Conservation (phyloP, 139 green algal species). For the Chlamydomonas applanata region DNA sequence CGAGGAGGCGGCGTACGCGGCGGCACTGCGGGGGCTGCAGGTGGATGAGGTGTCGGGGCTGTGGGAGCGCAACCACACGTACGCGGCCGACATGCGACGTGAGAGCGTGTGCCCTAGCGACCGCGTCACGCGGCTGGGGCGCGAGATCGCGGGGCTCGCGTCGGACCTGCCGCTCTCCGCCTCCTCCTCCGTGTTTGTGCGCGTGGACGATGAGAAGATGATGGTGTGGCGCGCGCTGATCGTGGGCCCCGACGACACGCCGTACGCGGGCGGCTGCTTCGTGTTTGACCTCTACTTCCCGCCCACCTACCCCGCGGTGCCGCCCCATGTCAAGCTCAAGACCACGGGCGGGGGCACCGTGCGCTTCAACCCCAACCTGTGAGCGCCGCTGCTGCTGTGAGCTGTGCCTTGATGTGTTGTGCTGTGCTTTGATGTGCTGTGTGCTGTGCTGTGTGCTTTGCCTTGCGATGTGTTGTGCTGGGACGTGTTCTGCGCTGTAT, state of each 20-base stretch:
- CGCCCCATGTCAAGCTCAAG: constrained; percentile 47
- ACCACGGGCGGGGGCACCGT: constrained; percentile 66
- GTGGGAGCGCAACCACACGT: not conserved
- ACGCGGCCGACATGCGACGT: not conserved
- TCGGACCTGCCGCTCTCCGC: constrained; percentile 58
- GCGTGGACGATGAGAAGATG: constrained; percentile 52
- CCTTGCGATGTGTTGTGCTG: too few species aligned
- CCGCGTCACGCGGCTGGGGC: constrained; percentile 27
- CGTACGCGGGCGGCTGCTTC: constrained; percentile 77
- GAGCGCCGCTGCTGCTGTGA: constrained; percentile 29
- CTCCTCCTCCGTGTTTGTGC: constrained; percentile 67
- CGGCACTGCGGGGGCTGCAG: constrained; percentile 20
- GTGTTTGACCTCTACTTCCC: constrained; percentile 89
- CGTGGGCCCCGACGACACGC: constrained; percentile 72
- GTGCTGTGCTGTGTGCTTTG: too few species aligned
- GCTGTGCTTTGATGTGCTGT: too few species aligned
- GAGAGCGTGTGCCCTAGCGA: not conserved
- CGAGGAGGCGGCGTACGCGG: not conserved
- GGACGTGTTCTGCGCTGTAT: too few species aligned
- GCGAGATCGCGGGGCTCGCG: constrained; percentile 62
- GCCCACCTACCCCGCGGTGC: constrained; percentile 56
- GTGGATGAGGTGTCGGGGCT: not conserved
- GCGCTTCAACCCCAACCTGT: constrained; percentile 88
- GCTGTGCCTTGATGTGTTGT: too few species aligned
- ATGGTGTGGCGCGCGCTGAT: constrained; percentile 70